Evolutionary conservation across 768 basidiomycete genomes (phyloP), one percentile per base, ranked within the genome.

Genomic region (Boletus patriciae): DNA sequence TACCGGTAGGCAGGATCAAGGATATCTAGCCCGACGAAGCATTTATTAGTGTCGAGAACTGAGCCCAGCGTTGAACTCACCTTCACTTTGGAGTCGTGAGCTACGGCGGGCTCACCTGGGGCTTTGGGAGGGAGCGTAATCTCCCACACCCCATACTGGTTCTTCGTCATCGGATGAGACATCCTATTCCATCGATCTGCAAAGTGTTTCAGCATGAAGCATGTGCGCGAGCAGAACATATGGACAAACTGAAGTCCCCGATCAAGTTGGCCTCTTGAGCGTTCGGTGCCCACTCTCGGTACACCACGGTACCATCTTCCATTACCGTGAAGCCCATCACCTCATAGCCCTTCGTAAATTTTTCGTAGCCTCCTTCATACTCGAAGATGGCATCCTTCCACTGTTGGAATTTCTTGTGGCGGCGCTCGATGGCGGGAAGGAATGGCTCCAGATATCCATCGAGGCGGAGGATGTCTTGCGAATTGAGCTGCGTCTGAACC

Each of bases 241-340:
- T 50, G 33, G 46, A 83, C 93, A 73, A 62, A 98, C 95, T 99
- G 79, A 99, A 99, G 45, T 99, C 96, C 43, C 97, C 97, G 64
- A 93, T 93, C 54, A 99, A 74, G 69, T 77, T 81, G 4, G 95
- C 96, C 64, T 88, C 86, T 44, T 66, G 76, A 18, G 90, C 95
- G 62, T 90, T 91, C 0, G 97, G 95, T 10, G 97, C 96, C 97
- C 97, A 99, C 71, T 99, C 97, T 64, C 91, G 80, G 73, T 98
- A 98, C 9, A 81, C 74, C 31, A 98, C 82, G 29, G 86, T 79
- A 51, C 85, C 86, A 55, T 87, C 81, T 37, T 75, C 68, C 40
- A 77, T 78, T 41, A 92, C 82, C 55, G 89, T 86, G 64, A 99
- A 78, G 36, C 96, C 96, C 69, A 85, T 85, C 53, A 62, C 67